Evolutionary conservation across 805 yeast genomes (phyloP), one percentile per base, ranked within the genome.

Genomic region (Candida sanyiensis): DNA sequence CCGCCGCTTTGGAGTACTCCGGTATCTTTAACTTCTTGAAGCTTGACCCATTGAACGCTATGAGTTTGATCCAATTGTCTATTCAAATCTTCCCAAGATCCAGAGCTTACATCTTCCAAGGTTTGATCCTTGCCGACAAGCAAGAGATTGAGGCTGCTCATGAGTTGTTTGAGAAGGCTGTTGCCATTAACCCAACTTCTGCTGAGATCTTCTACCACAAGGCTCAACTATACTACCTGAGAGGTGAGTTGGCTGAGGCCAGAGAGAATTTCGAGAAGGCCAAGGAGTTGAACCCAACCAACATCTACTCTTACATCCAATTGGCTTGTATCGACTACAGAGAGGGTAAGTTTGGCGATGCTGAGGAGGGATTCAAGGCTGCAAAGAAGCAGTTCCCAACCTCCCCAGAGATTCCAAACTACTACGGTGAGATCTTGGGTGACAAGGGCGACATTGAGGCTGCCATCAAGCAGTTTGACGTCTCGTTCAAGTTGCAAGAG

Each of bases 191-290:
- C 56, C 77, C 90, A 35, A 65, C 74, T 18, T 76, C 79, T 54
- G 79, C 93, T 24, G 96, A 93, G 57, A 75, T 83, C 49, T 85
- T 80, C 69, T 93, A 93, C 70, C 98, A 93, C 66, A 79, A 83
- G 60, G 98, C 95, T 51, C 99, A 93, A 74, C 72, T 89, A 58
- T 76, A 73, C 61, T 90, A 89, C 67, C 68, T 93, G 54, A 77
- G 85, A 46, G 81, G 80, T 46, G 84, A 86, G 45, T 76, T 83
- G 55, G 66, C 64, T 27, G 70, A 77, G 47, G 97, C 98, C 26
- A 73, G 78, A 54, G 66, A 60, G 28, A 78, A 84, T 64, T 93
- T 88, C 58, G 73, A 72, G 52, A 81, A 79, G 63, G 83, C 96
- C 33, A 79, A 80, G 57, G 76, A 75, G 48, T 68, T 77, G 54